Conservation (phyloP, 225 moss, liverwort and hornwort species). For the Takakia lepidozioides region DNA sequence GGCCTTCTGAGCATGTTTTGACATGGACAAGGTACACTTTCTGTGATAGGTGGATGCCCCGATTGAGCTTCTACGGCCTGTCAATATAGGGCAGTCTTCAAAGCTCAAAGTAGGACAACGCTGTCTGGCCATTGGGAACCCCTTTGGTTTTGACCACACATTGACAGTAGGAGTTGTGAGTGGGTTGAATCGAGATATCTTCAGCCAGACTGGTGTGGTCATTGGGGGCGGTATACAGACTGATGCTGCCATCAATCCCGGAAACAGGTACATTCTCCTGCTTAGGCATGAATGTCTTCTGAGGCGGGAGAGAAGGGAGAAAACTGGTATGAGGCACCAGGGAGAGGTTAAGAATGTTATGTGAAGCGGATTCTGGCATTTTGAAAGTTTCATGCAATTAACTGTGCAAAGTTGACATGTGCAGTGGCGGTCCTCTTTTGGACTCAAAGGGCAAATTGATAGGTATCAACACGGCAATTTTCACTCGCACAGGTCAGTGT, state of each 20-base stretch:
- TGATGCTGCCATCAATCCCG: constrained; percentile 69
- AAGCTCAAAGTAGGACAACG: constrained; percentile 61
- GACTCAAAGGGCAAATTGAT: constrained; percentile 55
- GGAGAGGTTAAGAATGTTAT: too few species aligned
- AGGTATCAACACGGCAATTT: constrained; percentile 64
- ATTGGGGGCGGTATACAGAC: constrained; percentile 69
- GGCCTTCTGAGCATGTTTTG: not conserved
- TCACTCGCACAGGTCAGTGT: constrained; percentile 55
- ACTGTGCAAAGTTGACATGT: not conserved
- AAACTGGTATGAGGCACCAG: too few species aligned
- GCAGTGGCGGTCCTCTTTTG: constrained; percentile 60
- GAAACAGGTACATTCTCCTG: constrained; percentile 33
- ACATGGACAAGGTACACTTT: not conserved
- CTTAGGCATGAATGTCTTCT: not conserved
- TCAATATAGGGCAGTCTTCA: constrained; percentile 52
- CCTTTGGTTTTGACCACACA: constrained; percentile 69
- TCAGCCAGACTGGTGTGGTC: constrained; percentile 58
- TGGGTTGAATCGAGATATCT: constrained; percentile 62
- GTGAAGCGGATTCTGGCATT: too few species aligned
- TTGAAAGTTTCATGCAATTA: too few species aligned
- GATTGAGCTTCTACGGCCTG: constrained; percentile 58
- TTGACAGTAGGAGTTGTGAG: constrained; percentile 63
- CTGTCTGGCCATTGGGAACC: constrained; percentile 64
- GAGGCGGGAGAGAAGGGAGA: too few species aligned
- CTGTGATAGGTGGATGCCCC: constrained; percentile 53